Conservation (phyloP, 768 basidiomycete species). For the Lactarius evosmus region DNA sequence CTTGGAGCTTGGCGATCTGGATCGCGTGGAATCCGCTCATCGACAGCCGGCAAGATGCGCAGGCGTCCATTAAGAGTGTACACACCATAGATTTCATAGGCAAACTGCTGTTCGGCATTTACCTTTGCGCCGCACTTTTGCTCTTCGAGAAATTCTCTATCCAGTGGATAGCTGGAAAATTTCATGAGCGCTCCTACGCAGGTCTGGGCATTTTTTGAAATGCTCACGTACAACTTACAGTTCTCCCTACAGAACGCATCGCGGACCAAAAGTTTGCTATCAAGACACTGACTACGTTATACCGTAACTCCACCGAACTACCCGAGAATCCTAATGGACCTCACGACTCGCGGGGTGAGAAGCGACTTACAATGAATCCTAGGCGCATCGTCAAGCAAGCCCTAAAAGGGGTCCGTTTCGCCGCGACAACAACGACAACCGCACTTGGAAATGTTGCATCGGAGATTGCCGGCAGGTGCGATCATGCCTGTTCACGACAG, state of each 20-base stretch:
- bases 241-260: slow-evolving; percentile 60
- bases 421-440: slow-evolving; percentile 81
- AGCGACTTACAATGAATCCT: slow-evolving; percentile 48
- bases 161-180: slow-evolving; percentile 80
- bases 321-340: slow-evolving; percentile 66
- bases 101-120: slow-evolving; percentile 69
- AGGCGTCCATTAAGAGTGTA: slow-evolving; percentile 33
- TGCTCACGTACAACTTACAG: slow-evolving; percentile 10
- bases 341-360: slow-evolving; percentile 37
- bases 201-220: slow-evolving; percentile 36
- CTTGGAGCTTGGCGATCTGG: slow-evolving; percentile 67
- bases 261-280: slow-evolving; percentile 79
- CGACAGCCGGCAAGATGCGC: slow-evolving; percentile 38
- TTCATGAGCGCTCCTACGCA: slow-evolving; percentile 74
- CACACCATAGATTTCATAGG: slow-evolving; percentile 52
- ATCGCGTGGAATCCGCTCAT: slow-evolving; percentile 72
- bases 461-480: slow-evolving; percentile 53
- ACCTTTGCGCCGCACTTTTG: slow-evolving; percentile 65
- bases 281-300: slow-evolving; percentile 65
- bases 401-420: slow-evolving; percentile 63
- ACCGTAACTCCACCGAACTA: slow-evolving; percentile 73
- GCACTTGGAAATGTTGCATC: slow-evolving; percentile 60
- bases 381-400: slow-evolving; percentile 65
- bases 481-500: not conserved
- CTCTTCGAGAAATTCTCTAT: slow-evolving; percentile 83